Conservation (phyloP, 2,329 filamentous ascomycete species). For the Calonectria fujianensis region DNA sequence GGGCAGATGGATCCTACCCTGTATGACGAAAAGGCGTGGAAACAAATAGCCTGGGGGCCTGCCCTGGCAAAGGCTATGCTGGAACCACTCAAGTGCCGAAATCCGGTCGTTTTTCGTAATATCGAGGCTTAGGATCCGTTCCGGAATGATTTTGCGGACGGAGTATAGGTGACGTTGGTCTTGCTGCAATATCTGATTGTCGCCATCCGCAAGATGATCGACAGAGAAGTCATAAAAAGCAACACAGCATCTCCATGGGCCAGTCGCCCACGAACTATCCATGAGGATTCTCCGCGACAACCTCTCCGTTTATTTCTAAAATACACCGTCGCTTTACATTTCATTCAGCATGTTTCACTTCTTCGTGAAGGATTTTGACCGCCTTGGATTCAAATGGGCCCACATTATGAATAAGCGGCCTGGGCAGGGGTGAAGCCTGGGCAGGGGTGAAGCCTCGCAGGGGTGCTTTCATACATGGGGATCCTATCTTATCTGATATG, state of each 20-base stretch:
- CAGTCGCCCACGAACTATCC: not conserved
- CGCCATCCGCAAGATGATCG: not conserved
- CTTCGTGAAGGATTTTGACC: not conserved
- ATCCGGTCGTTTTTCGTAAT: not conserved
- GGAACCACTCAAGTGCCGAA: not conserved
- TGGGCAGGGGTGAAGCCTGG: not conserved
- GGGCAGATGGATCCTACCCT: constrained; percentile 4
- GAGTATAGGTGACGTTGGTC: no score
- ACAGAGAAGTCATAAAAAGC: not conserved
- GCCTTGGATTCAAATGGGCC: not conserved
- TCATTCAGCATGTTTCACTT: not conserved
- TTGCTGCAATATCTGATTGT: no score
- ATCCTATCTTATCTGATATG: not conserved
- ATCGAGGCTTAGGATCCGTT: not conserved
- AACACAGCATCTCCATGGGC: not conserved
- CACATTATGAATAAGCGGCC: not conserved
- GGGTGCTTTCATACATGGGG: not conserved
- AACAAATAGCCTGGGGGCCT: not conserved
- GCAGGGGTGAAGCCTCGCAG: not conserved
- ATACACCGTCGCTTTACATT: not conserved
- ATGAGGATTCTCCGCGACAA: not conserved
- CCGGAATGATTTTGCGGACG: not conserved
- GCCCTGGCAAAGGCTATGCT: not conserved
- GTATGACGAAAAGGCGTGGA: not conserved
- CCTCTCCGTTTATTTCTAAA: not conserved